These are phyloP conservation scores for Oehlia diaphana DNA, from an alignment of 192 early-diverging fungal species.

Conservation along the genomic window DNA sequence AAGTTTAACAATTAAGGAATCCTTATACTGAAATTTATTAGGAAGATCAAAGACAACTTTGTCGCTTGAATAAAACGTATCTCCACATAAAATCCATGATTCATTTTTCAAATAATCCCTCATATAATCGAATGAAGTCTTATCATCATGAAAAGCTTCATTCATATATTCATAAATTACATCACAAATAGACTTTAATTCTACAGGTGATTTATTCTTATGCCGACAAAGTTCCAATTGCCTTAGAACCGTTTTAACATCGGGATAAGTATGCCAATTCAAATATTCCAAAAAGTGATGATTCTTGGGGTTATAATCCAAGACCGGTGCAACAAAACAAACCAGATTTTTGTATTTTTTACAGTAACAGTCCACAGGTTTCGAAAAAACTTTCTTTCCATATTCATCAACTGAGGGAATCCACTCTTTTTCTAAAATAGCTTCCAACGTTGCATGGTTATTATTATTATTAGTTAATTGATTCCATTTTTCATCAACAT, in stretches of 20 bases:
- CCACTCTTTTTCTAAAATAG: background rate
- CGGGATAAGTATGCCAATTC: background rate
- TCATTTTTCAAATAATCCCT: background rate
- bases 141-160: background rate
- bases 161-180: slow-evolving; percentile 13
- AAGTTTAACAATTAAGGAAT: slow-evolving; percentile 1
- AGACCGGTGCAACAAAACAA: background rate
- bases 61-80: background rate
- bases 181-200: background rate
- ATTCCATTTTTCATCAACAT: background rate
- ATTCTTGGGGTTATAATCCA: background rate
- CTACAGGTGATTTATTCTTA: background rate
- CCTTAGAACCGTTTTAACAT: background rate
- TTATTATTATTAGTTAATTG: background rate
- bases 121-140: background rate
- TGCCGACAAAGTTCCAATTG: background rate
- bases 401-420: background rate
- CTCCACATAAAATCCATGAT: background rate
- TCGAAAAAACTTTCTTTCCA: background rate
- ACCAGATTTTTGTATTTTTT: background rate
- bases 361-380: background rate
- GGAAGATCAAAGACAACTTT: background rate
- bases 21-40: background rate
- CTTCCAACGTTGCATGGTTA: background rate
- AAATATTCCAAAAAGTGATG: background rate